Evolutionary conservation across 2,329 filamentous ascomycete genomes (phyloP), one percentile per base, ranked within the genome.

Genomic region (Pezizomycotina sp.): DNA sequence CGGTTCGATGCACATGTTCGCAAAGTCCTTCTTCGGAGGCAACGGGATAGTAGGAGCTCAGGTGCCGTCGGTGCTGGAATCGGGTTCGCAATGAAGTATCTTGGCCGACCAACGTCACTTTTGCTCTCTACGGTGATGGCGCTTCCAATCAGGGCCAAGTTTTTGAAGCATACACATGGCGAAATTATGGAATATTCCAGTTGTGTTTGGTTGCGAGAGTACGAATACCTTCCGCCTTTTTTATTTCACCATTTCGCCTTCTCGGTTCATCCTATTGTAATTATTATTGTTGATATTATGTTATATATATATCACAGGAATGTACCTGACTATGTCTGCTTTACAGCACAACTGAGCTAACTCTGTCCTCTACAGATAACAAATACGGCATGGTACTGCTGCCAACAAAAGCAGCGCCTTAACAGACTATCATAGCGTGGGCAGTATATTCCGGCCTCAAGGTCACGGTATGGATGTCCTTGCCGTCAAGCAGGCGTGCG

Each of bases 161-260:
- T 53, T 98, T 98, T 56, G 89, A 98, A 70, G 84, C 89, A 46
- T 98, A 91, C 74, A 98, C 76, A 98, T 98, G 89, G 89, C 89
- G 47, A 95, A 95, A 72, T 75, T 98, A 50, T 98, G 89, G 89
- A 84, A 89, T 53, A 68, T 98, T 30, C 89, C 89, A 36, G 73
- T 84, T 51, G 77, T 98, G 51, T 98, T 98, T 58, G 84, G 82
- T 52, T 98, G 89, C 62, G 89, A 98, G 69, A 98, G 84, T 92
- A 66, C 60, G 82, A 72, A 36, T 43, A 18, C 15, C 28, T 16
- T 13, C 4, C 6, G 6, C 15, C n/a, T 10, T 14, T 10, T 15
- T 37, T 13, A 30, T 12, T 13, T 15, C 13, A 3, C 19, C 14
- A 15, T 23, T 19, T n/a, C 15, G n/a, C 26, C n/a, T 24, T 14